Base-by-base conservation (phyloP, 805 yeast species). In the Monosporozyma aerobia region DNA sequence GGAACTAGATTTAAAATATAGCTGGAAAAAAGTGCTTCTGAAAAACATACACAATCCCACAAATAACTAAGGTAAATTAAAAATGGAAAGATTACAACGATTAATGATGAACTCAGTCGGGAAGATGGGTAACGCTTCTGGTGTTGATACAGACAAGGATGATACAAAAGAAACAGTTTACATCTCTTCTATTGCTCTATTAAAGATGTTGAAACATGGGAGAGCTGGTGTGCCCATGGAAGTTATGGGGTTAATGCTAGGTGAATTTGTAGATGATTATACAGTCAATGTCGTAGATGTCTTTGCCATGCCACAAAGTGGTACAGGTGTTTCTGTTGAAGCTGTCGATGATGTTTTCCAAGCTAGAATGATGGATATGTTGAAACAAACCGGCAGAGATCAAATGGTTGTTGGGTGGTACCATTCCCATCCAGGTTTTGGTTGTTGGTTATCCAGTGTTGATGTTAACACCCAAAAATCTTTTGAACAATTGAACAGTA, bases 371-470 rank as follows among this genome's bases (percentile, higher is more conserved):
- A 94, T 94, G 99, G 99, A 94, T 67, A 94, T 94, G 99, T 78
- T 94, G 65, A 83, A 87, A 72, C 99, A 94, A 70, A 94, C 99
- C 0, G 99, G 99, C n/a, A 80, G 99, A 70, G 97, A 90, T 71
- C 95, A 94, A 69, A 90, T 88, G 88, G 99, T 94, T 51, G 99
- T 94, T 49, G 99, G 99, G 35, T 94, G 99, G 99, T 94, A 94
- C 74, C 99, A 94, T 69, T 90, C 98, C 13, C 99, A 94, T 72
- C 99, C 99, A 4, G 99, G 99, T 16, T 94, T 92, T 69, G 99
- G 99, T n/a, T 94, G 99, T 75, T 94, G 99, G 99, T 77, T 94
- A 61, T 90, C 98, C 11, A 83, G 90, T 30, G 98, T 94, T 30
- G 99, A 94, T 78, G 95, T 94, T 55, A 89, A 90, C 70, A 94